Evolutionary conservation across 2,329 filamentous ascomycete genomes (phyloP).

Genomic region (Verticillium zaregamsianum): DNA sequence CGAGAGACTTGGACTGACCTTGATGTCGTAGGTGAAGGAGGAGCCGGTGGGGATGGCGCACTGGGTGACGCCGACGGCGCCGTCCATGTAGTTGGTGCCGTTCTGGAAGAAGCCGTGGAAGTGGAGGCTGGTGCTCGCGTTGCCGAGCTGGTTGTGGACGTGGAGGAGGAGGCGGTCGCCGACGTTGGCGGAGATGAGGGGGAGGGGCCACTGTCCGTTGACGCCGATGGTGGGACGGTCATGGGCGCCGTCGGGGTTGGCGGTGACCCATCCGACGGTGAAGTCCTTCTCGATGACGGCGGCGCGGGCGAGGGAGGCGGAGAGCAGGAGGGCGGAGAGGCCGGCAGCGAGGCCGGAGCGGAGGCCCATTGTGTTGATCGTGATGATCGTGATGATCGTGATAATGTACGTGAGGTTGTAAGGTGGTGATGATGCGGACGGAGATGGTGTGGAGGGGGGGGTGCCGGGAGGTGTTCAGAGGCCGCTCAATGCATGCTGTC

Average conservation of each 20-base stretch:
- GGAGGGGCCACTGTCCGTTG: constrained; percentile 62
- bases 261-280: constrained; percentile 57
- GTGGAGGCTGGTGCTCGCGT: constrained; percentile 47
- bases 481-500: no score
- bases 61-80: constrained; percentile 51
- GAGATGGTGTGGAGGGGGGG: not conserved
- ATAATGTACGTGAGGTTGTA: not conserved
- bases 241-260: constrained; percentile 55
- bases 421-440: not conserved
- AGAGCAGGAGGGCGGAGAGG: not conserved
- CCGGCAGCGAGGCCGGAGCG: no score
- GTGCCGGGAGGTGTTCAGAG: no score
- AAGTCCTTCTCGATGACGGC: constrained; percentile 51
- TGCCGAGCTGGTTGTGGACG: constrained; percentile 44
- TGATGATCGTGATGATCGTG: not conserved
- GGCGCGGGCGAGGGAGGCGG: constrained; percentile 2
- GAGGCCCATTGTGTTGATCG: not conserved
- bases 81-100: constrained; percentile 56
- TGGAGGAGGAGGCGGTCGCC: constrained; percentile 48
- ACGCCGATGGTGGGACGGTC: constrained; percentile 58
- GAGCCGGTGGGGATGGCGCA: constrained; percentile 49
- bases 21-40: constrained; percentile 54
- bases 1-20: constrained; percentile 30
- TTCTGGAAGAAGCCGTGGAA: constrained; percentile 62
- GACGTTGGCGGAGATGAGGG: constrained; percentile 49